Evolutionary conservation across 2,329 filamentous ascomycete genomes (phyloP).

Genomic region (Monosporascus sp.): DNA sequence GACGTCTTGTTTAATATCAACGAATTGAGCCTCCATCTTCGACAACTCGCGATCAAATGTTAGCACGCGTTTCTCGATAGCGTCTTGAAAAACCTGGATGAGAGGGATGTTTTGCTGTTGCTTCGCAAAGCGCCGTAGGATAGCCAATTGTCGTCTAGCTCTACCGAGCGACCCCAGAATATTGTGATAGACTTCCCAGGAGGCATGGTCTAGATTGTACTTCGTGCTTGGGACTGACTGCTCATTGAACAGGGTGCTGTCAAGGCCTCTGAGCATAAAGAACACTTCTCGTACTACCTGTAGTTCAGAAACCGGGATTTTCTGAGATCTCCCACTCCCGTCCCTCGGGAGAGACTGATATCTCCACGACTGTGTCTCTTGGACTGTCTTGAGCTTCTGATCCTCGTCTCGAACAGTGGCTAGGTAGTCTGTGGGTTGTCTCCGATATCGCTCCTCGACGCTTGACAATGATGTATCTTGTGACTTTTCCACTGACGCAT

Average conservation of each 20-base stretch:
- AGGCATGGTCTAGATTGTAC: conserved; percentile 44
- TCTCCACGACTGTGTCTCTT: conserved; percentile 44
- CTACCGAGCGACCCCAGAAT: conserved; percentile 43
- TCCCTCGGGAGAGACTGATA: conserved; percentile 20
- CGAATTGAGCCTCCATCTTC: conserved; percentile 53
- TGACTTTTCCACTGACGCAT: conserved; percentile 24
- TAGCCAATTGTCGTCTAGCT: conserved; percentile 38
- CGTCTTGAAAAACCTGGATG: conserved; percentile 66
- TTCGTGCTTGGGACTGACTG: conserved; percentile 33
- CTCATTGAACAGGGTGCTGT: conserved; percentile 63
- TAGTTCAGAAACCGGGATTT: conserved; percentile 59
- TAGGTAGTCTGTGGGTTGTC: conserved; percentile 30
- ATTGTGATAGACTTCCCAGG: conserved; percentile 45
- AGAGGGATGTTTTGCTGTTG: conserved; percentile 48
- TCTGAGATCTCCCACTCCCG: conserved; percentile 27
- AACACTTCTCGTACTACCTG: conserved; percentile 72
- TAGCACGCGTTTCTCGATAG: conserved; percentile 51
- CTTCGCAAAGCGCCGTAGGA: conserved; percentile 40
- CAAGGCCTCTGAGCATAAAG: conserved; percentile 78
- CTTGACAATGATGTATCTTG: conserved; percentile 32
- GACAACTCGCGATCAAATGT: conserved; percentile 56
- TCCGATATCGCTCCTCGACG: conserved; percentile 22
- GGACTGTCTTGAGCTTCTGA: conserved; percentile 29
- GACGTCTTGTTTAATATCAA: conserved; percentile 46
- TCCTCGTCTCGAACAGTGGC: conserved; percentile 29